These are phyloP conservation scores for Pleurotus ostreatus DNA, from an alignment of 768 basidiomycete species.

Conservation along the genomic window DNA sequence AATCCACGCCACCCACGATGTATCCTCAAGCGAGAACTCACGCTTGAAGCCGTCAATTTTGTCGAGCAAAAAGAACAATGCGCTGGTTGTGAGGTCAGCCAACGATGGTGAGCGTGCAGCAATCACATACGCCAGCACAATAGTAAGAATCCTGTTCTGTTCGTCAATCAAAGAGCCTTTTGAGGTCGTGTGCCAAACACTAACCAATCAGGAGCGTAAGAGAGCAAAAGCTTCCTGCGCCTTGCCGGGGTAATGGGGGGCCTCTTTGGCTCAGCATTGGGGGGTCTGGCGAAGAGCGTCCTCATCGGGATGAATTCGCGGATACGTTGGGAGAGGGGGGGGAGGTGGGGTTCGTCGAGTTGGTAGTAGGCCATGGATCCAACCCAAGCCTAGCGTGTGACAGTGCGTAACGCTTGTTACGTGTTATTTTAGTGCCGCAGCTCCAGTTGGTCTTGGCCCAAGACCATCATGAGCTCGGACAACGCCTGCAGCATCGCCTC, in stretches of 20 bases:
- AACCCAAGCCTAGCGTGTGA: slow-evolving; percentile 2
- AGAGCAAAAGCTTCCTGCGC: slow-evolving; percentile 43
- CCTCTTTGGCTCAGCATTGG: slow-evolving; percentile 13
- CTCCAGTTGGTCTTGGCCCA: background rate
- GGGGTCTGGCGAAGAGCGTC: slow-evolving; percentile 20
- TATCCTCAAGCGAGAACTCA: slow-evolving; percentile 75
- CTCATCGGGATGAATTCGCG: slow-evolving; percentile 18
- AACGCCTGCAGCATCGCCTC: slow-evolving; percentile 8
- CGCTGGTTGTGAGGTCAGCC: slow-evolving; percentile 31
- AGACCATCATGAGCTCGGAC: background rate
- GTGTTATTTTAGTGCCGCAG: background rate
- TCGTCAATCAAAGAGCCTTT: background rate
- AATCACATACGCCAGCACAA: slow-evolving; percentile 56
- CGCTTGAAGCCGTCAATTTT: slow-evolving; percentile 70
- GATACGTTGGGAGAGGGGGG: slow-evolving; percentile 9
- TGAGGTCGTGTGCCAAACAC: slow-evolving; percentile 14
- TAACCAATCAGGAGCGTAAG: slow-evolving; percentile 78
- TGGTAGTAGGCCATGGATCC: slow-evolving; percentile 27
- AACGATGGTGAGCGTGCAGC: background rate
- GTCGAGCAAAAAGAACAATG: slow-evolving; percentile 58
- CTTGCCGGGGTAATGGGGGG: slow-evolving; percentile 25
- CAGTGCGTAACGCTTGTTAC: background rate
- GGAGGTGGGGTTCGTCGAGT: slow-evolving; percentile 15
- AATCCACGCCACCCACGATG: slow-evolving; percentile 46
- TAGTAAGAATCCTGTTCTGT: slow-evolving; percentile 56